These are phyloP conservation scores for Taphrina communis DNA, from an alignment of 1,139 yeast species.

Conservation along the genomic window DNA sequence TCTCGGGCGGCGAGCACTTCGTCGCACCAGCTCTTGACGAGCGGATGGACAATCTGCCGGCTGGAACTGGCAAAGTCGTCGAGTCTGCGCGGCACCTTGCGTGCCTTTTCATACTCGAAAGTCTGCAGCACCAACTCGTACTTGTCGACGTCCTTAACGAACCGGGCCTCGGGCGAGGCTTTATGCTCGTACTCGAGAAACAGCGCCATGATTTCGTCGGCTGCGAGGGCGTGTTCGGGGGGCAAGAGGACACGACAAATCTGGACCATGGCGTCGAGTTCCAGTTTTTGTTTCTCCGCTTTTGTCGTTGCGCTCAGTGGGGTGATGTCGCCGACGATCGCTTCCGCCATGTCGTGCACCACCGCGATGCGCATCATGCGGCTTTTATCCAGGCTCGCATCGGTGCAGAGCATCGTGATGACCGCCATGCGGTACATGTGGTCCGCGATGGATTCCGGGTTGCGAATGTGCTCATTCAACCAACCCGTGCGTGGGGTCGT, in stretches of 20 bases:
- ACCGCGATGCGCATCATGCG: conserved; percentile 84
- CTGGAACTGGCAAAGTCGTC: conserved; percentile 68
- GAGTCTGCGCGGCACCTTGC: conserved; percentile 32
- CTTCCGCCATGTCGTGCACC: conserved; percentile 93
- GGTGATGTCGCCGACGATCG: conserved; percentile 57
- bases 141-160: conserved; percentile 93
- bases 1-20: conserved; percentile 66
- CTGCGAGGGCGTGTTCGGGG: conserved; percentile 68
- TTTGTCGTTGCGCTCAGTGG: conserved; percentile 9
- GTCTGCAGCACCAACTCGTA: conserved; percentile 90
- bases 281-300: conserved; percentile 79
- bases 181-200: conserved; percentile 94
- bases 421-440: conserved; percentile 98
- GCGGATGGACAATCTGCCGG: conserved; percentile 69
- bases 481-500: conserved; percentile 91
- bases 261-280: conserved; percentile 72
- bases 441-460: conserved; percentile 58
- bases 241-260: conserved; percentile 62
- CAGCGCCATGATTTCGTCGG: conserved; percentile 68
- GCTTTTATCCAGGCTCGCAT: conserved; percentile 58
- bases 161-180: conserved; percentile 78
- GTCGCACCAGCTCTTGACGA: conserved; percentile 73
- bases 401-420: conserved; percentile 65
- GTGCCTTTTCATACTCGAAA: conserved; percentile 74
- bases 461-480: conserved; percentile 74